phyloP scores from a whole-genome alignment of 225 moss, liverwort and hornwort species.

The Antitrichia curtipendula region DNA sequence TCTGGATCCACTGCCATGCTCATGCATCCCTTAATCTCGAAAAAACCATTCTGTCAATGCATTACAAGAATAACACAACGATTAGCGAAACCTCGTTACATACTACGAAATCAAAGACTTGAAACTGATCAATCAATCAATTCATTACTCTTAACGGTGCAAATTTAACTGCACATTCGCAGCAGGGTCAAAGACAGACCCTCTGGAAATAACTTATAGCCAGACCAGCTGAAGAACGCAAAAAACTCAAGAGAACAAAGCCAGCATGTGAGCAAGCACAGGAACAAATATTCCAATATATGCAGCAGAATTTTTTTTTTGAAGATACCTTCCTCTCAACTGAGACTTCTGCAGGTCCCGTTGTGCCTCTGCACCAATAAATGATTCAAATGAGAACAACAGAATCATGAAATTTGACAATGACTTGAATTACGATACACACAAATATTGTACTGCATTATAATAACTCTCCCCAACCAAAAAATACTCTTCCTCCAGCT shows the following conservation, averaged over 20 bases:
- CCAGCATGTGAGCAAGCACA: not conserved
- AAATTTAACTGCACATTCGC: not conserved
- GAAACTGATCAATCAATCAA: not conserved
- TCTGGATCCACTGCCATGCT: conserved; percentile 60
- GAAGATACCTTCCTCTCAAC: conserved; percentile 31
- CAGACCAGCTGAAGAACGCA: not conserved
- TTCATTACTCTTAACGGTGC: not conserved
- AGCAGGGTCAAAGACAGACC: not conserved
- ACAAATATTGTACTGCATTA: not conserved
- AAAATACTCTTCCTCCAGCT: not conserved
- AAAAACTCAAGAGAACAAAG: not conserved
- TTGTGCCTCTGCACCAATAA: conserved; percentile 8
- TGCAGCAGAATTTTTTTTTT: not conserved
- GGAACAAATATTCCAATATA: not conserved
- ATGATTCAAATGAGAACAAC: not conserved
- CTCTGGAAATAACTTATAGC: not conserved
- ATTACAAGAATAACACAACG: not conserved
- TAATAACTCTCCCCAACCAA: not conserved
- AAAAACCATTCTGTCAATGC: conserved; percentile 22
- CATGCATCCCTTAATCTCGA: conserved; percentile 44
- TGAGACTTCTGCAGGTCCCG: conserved; percentile 44
- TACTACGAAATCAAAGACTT: not conserved
- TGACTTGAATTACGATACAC: not conserved
- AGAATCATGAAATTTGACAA: not conserved
- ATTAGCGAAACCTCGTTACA: not conserved